Evolutionary conservation across 1,284 basidiomycete species (phyloP), one percentile per base, ranked within the genome.

Genomic region (Naganishia sp.): DNA sequence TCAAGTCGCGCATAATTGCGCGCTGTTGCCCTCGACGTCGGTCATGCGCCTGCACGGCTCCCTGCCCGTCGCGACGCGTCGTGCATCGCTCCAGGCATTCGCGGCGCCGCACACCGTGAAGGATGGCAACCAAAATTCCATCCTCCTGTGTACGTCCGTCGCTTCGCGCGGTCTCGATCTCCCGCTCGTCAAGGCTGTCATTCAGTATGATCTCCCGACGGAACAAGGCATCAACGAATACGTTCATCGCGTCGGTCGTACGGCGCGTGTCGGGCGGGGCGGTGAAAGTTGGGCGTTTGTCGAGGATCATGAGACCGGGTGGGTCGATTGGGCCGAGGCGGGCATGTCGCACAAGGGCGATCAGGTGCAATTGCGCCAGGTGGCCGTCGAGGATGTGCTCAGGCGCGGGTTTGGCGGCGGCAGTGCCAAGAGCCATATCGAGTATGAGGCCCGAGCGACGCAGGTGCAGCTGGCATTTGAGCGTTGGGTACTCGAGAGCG

Each of bases 91-190:
- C 28, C 87, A 86, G 25, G 87, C 86, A 0, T 99, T 99, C 77
- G 52, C 66, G 7, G 42, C 46, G 7, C 52, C 61, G 15, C 21
- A 32, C 17, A 57, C 66, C 15, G 65, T 49, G 6, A 52, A 67
- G n/a, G 62, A 62, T 35, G 68, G 66, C 18, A 62, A 57, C 32
- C 74, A 71, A 21, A 73, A 81, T 0, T 87, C 92, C 0, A 85
- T 99, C 56, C 83, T 99, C 7, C 83, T 99, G 47, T 98, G 94
- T 75, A 99, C 96, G 1, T 95, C 93, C 2, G 94, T 99, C 65
- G 96, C 95, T 0, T 93, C 94, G 39, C 91, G 96, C 75, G 96
- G 96, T 74, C 84, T 99, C n/a, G 96, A 99, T 81, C 82, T 99
- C 52, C 94, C 94, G 2, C 85, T 92, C n/a, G 94, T 99, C 9